phyloP scores from a whole-genome alignment of 345 rosid genomes.

The Camelina sativa region DNA sequence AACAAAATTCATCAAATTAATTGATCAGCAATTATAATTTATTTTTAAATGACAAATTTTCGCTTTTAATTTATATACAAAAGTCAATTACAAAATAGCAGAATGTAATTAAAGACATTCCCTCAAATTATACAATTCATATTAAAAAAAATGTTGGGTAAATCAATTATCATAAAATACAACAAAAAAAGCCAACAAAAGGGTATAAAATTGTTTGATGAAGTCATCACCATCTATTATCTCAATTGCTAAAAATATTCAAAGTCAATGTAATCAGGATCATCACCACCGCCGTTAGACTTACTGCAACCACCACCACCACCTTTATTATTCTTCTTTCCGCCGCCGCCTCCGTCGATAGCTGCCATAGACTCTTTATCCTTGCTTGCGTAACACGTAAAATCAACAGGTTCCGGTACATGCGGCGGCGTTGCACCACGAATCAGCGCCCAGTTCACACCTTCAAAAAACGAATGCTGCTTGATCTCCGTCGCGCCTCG shows the following conservation, averaged over 20 bases:
- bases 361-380: slow-evolving; percentile 46
- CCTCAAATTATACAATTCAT: slow-evolving; percentile 17
- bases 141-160: background rate
- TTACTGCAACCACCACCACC: slow-evolving; percentile 26
- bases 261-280: slow-evolving; percentile 58
- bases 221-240: background rate
- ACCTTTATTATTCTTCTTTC: slow-evolving; percentile 32
- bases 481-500: slow-evolving; percentile 94
- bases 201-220: background rate
- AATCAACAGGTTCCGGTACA: slow-evolving; percentile 77
- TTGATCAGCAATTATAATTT: too few relatives aligned
- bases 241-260: slow-evolving; percentile 57
- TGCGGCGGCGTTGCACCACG: slow-evolving; percentile 87
- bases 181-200: background rate
- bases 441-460: slow-evolving; percentile 90
- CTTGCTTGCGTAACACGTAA: slow-evolving; percentile 57
- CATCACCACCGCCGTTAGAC: slow-evolving; percentile 38
- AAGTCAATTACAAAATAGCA: too few relatives aligned
- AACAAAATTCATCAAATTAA: too few relatives aligned
- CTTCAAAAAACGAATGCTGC: slow-evolving; percentile 89
- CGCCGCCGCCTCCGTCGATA: slow-evolving; percentile 26
- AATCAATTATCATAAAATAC: background rate
- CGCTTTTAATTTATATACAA: too few relatives aligned
- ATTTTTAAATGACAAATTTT: too few relatives aligned
- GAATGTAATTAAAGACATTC: background rate